Evolutionary conservation across 306 rosid species (phyloP).

Genomic region (Inga oerstediana): DNA sequence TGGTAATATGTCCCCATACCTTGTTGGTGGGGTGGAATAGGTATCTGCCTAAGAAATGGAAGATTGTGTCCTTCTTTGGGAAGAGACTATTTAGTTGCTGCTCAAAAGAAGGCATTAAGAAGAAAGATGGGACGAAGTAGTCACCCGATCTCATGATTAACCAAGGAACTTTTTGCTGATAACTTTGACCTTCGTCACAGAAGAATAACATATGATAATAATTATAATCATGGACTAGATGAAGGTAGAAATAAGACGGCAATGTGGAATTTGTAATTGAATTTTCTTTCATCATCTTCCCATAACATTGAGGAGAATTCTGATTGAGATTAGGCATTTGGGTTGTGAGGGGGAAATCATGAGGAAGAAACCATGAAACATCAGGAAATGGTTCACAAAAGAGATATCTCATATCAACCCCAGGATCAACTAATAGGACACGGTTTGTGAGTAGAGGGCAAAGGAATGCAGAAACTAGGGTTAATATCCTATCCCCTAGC

Average conservation of each 20-base stretch:
- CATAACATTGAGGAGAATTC: constrained; percentile 53
- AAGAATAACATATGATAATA: constrained; percentile 78
- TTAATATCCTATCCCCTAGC: constrained; percentile 70
- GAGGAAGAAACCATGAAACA: constrained; percentile 66
- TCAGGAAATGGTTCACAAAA: constrained; percentile 76
- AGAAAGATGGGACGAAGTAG: constrained; percentile 66
- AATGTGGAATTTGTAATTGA: constrained; percentile 23
- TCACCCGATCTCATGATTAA: constrained; percentile 67
- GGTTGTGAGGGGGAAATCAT: constrained; percentile 52
- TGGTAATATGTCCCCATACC: no score
- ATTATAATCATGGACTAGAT: constrained; percentile 66
- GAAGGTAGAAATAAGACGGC: constrained; percentile 60
- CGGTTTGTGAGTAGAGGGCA: constrained; percentile 75
- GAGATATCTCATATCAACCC: constrained; percentile 62
- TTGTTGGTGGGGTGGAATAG: no score
- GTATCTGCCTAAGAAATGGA: no score
- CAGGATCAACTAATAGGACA: constrained; percentile 72
- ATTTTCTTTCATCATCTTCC: constrained; percentile 56
- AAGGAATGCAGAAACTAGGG: constrained; percentile 68
- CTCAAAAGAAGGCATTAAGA: constrained; percentile 69
- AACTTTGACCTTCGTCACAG: constrained; percentile 62
- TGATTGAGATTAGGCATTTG: constrained; percentile 48
- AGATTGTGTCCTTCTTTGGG: no score
- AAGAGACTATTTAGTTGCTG: constrained; percentile 41
- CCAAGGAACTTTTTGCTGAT: constrained; percentile 58